These are phyloP conservation scores for Lippia alba DNA, from an alignment of 305 asterid species.

Conservation along the genomic window DNA sequence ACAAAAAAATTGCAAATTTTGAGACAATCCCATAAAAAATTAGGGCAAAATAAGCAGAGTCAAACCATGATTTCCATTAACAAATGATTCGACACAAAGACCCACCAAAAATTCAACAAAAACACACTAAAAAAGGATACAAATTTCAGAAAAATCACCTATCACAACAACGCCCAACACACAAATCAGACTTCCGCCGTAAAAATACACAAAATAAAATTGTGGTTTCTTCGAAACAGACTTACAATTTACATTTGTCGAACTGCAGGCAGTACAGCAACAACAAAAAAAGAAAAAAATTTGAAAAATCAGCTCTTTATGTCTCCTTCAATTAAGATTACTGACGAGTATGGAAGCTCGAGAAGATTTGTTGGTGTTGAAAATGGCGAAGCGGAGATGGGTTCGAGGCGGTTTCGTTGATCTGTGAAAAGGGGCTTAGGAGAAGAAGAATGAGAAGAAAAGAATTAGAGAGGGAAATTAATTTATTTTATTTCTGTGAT, in stretches of 20 bases:
- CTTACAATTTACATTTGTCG: conserved; percentile 4
- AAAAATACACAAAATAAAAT: background rate
- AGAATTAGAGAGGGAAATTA: conserved; percentile 37
- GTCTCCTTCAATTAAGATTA: conserved; percentile 5
- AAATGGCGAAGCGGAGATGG: conserved; percentile 26
- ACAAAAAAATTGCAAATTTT: conserved; percentile 17
- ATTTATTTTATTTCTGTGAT: background rate
- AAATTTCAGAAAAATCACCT: conserved; percentile 14
- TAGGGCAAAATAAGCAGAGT: conserved; percentile 18
- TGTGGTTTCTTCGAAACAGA: background rate
- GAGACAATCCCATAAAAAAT: conserved; percentile 12
- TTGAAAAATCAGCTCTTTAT: background rate
- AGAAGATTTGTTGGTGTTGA: conserved; percentile 7
- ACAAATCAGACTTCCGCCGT: conserved; percentile 13
- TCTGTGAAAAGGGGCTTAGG: conserved; percentile 36
- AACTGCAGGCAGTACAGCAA: background rate
- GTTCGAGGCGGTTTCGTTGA: conserved; percentile 22
- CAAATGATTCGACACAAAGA: conserved; percentile 6
- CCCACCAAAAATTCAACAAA: conserved; percentile 25
- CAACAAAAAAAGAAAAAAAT: conserved; percentile 5
- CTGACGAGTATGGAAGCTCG: conserved; percentile 30
- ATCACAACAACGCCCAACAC: conserved; percentile 12
- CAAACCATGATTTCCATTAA: conserved; percentile 8
- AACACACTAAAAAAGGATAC: background rate
- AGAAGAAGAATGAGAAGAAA: conserved; percentile 34